Evolutionary conservation across 192 early-diverging fungal species (phyloP), one percentile per base, ranked within the genome.

Genomic region (Coemansia interrupta): DNA sequence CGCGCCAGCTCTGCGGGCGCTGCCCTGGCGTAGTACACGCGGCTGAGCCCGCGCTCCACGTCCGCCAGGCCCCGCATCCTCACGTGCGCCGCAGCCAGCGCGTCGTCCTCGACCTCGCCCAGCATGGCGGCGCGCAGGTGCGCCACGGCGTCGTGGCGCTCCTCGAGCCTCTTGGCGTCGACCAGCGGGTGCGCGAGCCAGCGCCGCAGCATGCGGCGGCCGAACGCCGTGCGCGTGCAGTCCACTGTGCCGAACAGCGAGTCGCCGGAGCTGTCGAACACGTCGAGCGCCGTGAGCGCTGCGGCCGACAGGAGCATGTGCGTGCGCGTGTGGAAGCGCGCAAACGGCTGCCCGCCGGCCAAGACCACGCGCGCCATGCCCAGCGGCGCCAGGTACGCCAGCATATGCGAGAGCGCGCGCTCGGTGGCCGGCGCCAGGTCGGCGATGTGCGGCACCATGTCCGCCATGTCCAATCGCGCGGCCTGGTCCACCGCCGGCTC

Each of bases 151-250:
- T 95, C 89, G 7, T 89, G 70, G 17, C 95, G 84, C 9, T 83
- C 86, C 17, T 84, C 76, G 42, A 99, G 95, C 0, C 58, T 83
- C 0, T 60, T 55, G 2, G 44, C 63, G 0, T 78, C 73, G 5
- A 89, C 75, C 9, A 96, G 66, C 2, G 96, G 96, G 58, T 98
- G 94, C 38, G 92, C 94, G 5, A 95, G 51, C 96, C 96, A 98
- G 26, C 76, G 76, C 22, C 86, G 80, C 54, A 94, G 84, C 40
- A 86, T 63, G 20, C 90, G 83, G 19, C 89, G 93, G n/a, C 96
- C 97, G 63, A 96, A 92, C 19, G 93, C 91, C 13, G 95, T 88
- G 4, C 82, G 72, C 47, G 91, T 91, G 29, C 82, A 86, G 63
- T 93, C 90, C 45, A 99, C 72, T 8, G 92, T 73, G 51, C 88